A percentile compares a stretch with the other conserved stretches of the same genome.
phyloP scores from a whole-genome alignment of 1,284 basidiomycete species.

The Trichosporon faecale region DNA sequence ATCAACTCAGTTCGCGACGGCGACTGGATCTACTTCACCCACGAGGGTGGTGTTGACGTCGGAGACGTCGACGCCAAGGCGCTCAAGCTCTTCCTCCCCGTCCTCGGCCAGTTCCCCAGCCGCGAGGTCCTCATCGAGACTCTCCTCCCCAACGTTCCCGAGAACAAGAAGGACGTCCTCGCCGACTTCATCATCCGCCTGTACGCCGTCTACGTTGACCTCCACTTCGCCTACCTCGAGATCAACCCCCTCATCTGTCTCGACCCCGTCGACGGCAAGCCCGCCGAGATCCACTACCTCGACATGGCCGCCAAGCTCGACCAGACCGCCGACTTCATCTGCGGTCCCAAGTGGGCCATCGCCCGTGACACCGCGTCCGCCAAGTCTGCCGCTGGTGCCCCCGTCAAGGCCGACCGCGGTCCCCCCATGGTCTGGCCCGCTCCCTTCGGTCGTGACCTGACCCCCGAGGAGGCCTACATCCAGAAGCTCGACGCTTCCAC shows the following conservation, averaged over 20 bases:
- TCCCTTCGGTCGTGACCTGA: constrained; percentile 95
- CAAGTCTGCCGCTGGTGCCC: constrained; percentile 46
- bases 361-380: constrained; percentile 79
- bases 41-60: constrained; percentile 97
- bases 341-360: constrained; percentile 97
- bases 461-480: constrained; percentile 97
- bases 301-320: constrained; percentile 99
- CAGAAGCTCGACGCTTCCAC: constrained; percentile 96
- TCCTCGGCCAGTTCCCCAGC: constrained; percentile 71
- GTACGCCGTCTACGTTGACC: constrained; percentile 95
- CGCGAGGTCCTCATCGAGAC: constrained; percentile 70
- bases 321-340: constrained; percentile 92
- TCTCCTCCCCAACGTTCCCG: constrained; percentile 74
- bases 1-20: constrained; percentile 94
- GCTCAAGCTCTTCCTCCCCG: constrained; percentile 80
- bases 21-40: constrained; percentile 96
- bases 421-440: constrained; percentile 98
- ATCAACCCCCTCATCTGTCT: constrained; percentile 98
- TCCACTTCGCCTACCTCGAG: constrained; percentile 93
- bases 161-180: constrained; percentile 76
- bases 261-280: constrained; percentile 69
- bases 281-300: constrained; percentile 87
- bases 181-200: constrained; percentile 92
- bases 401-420: constrained; percentile 81
- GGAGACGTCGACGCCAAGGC: constrained; percentile 99